phyloP scores from a whole-genome alignment of 2,329 filamentous ascomycete genomes.

The Alternaria panax region DNA sequence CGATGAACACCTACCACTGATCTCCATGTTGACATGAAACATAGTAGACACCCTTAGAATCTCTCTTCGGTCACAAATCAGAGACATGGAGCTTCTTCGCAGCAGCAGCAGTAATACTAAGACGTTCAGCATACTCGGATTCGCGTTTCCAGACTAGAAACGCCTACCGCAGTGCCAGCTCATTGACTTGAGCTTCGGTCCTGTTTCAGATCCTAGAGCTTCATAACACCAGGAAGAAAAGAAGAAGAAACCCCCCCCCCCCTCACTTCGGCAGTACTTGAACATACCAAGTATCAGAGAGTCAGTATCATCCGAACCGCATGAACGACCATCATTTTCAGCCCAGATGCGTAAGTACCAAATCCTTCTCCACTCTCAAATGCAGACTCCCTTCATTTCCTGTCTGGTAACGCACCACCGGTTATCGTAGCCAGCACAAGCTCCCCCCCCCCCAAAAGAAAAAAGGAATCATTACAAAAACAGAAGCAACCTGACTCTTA shows the following conservation, averaged over 20 bases:
- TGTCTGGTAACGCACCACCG: not conserved
- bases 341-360: not conserved
- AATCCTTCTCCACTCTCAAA: not conserved
- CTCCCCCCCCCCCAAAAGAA: no score
- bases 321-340: not conserved
- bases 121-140: not conserved
- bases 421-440: not conserved
- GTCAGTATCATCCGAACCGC: not conserved
- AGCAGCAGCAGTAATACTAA: not conserved
- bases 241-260: not conserved
- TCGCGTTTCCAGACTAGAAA: not conserved
- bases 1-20: not conserved
- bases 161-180: not conserved
- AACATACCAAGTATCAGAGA: not conserved
- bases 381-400: conserved; percentile 1
- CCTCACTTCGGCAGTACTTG: not conserved
- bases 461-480: not conserved
- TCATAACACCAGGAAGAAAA: not conserved
- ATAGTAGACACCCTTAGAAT: not conserved
- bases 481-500: not conserved
- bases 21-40: not conserved
- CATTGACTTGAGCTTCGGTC: not conserved
- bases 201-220: not conserved
- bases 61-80: not conserved
- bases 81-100: not conserved